phyloP scores from a whole-genome alignment of 2,329 filamentous ascomycete species.

The Endothia cerciana region DNA sequence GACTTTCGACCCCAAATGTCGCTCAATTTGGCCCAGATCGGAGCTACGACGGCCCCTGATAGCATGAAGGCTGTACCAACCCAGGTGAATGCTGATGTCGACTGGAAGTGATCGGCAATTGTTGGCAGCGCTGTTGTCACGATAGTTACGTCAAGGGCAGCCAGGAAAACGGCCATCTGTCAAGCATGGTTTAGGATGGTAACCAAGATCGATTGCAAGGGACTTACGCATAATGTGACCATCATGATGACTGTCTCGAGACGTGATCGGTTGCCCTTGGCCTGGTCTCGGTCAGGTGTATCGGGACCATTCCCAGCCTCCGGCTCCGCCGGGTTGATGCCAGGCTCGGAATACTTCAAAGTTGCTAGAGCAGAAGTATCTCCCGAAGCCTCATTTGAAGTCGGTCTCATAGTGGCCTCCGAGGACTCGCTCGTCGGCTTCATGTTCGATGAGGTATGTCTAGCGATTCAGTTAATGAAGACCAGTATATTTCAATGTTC shows the following conservation, averaged over 20 bases:
- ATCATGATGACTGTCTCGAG: background rate
- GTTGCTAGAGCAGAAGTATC: background rate
- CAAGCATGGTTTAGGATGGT: background rate
- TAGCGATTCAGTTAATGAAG: background rate
- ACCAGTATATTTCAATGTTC: background rate
- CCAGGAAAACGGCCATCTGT: constrained; percentile 28
- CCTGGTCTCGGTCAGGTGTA: background rate
- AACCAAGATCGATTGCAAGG: background rate
- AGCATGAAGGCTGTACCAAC: constrained; percentile 68
- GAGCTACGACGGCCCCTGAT: constrained; percentile 59
- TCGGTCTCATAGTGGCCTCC: background rate
- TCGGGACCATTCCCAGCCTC: background rate
- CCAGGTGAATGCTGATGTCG: constrained; percentile 63
- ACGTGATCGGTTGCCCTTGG: background rate
- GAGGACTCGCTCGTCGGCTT: background rate
- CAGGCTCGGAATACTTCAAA: background rate
- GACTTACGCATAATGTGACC: background rate
- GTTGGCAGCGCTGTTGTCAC: constrained; percentile 54
- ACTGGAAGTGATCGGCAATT: constrained; percentile 53
- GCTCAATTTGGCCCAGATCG: constrained; percentile 60
- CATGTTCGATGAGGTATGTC: background rate
- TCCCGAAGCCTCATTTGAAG: background rate
- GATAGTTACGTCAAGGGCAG: constrained; percentile 45
- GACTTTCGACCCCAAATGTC: constrained; percentile 50
- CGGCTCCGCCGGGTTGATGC: background rate